Evolutionary conservation across 2,329 filamentous ascomycete genomes (phyloP), one percentile per base, ranked within the genome.

Genomic region (Beauveria rudraprayagi): DNA sequence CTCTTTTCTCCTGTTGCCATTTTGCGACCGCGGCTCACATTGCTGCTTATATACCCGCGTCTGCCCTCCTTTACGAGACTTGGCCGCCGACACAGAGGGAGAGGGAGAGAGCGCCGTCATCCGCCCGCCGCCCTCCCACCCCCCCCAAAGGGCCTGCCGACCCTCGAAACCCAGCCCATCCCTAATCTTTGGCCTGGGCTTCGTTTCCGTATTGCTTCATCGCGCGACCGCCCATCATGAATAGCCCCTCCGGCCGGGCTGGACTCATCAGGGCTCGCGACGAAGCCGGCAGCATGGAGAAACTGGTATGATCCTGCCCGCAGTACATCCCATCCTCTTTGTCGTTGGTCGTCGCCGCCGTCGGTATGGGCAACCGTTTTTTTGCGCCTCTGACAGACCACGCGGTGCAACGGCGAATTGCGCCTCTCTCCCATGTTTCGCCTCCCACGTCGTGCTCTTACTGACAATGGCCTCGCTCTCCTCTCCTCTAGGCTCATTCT

Each of bases 231-330:
- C 55, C 60, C 60, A 71, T 69, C 65, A 76, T 76, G 74, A 72
- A 76, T 70, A 70, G 73, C 62, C 70, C 74, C 57, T 79, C 79
- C 64, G 81, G 81, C 71, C 81, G 80, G 75, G 82, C 82, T 68
- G 83, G 83, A 69, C 73, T 84, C 66, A 79, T 87, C 68, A 76
- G 80, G 70, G 78, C 82, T 66, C 70, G 77, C 64, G 76, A 80
- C 56, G 78, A 80, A 72, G 79, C 76, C 64, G 76, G 76, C 64
- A 76, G 72, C 67, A 79, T 86, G 77, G 81, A 83, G 66, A 81
- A 80, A 70, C 76, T 86, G 76, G 84, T 87, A 79, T 78, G 81
- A 76, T 44, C 17, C 52, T n/a, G 22, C 52, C n/a, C n/a, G 24
- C 61, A 64, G 53, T n/a, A 44, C 48, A 11, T 10, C 4, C 17